Percentiles rank a stretch among this genome's conserved stretches.
Evolutionary conservation across 1,139 yeast genomes (phyloP).

Genomic region (Nakaseomyces delphensis): DNA sequence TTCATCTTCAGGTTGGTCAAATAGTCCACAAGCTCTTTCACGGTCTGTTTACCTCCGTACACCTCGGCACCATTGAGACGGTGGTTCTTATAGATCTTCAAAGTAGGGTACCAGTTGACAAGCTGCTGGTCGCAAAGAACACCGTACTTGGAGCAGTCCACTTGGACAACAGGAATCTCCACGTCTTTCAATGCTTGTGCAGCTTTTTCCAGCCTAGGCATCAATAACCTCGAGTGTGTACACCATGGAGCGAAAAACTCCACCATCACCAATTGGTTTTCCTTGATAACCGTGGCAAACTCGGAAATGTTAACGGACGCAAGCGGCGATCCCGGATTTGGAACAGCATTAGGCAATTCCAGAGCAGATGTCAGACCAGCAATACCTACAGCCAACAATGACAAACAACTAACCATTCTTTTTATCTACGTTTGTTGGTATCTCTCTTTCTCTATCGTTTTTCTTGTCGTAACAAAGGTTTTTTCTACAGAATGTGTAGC

Average conservation of each 20-base stretch:
- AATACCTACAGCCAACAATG: slow-evolving; percentile 3
- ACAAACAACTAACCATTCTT: background rate
- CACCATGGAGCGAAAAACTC: slow-evolving; percentile 99
- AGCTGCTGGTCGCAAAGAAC: slow-evolving; percentile 68
- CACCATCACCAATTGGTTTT: slow-evolving; percentile 74
- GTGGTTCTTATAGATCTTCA: slow-evolving; percentile 70
- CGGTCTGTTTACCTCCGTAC: slow-evolving; percentile 76
- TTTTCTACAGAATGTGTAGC: too few species aligned
- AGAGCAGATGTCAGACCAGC: slow-evolving; percentile 5
- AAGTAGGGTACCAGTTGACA: slow-evolving; percentile 83
- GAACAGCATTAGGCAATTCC: slow-evolving; percentile 3
- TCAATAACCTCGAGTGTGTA: slow-evolving; percentile 93
- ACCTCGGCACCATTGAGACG: slow-evolving; percentile 40
- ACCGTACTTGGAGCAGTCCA: slow-evolving; percentile 84
- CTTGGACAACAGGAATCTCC: slow-evolving; percentile 72
- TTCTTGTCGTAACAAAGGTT: background rate
- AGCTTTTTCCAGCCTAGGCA: slow-evolving; percentile 79
- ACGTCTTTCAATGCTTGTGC: slow-evolving; percentile 63
- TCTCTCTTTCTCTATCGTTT: background rate
- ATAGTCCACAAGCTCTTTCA: slow-evolving; percentile 64
- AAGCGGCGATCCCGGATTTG: background rate
- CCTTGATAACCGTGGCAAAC: slow-evolving; percentile 42
- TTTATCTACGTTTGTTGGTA: background rate
- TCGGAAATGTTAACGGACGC: background rate
- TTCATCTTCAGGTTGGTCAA: slow-evolving; percentile 83